Evolutionary conservation across 345 rosid genomes (phyloP).

Genomic region (Murraya koenigii): DNA sequence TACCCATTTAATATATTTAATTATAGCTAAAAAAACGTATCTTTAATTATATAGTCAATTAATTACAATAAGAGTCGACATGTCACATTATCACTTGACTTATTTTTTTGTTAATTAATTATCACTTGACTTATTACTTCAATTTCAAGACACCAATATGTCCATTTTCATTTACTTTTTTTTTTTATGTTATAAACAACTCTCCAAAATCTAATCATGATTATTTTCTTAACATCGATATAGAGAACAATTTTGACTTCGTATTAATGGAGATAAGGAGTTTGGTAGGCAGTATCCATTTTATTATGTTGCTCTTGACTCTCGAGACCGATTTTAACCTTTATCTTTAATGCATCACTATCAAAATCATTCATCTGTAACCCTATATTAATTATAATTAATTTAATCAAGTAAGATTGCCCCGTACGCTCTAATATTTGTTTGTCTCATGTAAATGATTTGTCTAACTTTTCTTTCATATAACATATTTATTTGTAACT

Average conservation of each 20-base stretch:
- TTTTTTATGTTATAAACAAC: neutral
- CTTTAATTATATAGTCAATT: neutral
- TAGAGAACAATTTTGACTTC: neutral
- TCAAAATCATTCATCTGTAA: neutral
- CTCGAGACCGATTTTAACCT: neutral
- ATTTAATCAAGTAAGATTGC: neutral
- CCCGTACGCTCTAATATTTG: neutral
- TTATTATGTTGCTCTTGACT: neutral
- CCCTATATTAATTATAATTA: neutral
- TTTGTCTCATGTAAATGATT: neutral
- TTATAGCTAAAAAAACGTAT: too few species aligned
- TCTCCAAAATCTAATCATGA: neutral
- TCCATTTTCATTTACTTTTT: neutral
- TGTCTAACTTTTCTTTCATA: neutral
- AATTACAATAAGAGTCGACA: neutral
- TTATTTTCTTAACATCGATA: neutral
- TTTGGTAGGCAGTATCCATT: neutral
- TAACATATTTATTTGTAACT: neutral
- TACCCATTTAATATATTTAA: neutral
- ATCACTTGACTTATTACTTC: neutral
- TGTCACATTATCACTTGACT: constrained; percentile 2
- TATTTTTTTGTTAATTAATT: too few species aligned
- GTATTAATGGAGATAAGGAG: neutral
- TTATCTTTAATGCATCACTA: neutral
- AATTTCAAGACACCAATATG: neutral